Conservation (phyloP, 2,329 filamentous ascomycete species). For the Hypoxylon sp. region DNA sequence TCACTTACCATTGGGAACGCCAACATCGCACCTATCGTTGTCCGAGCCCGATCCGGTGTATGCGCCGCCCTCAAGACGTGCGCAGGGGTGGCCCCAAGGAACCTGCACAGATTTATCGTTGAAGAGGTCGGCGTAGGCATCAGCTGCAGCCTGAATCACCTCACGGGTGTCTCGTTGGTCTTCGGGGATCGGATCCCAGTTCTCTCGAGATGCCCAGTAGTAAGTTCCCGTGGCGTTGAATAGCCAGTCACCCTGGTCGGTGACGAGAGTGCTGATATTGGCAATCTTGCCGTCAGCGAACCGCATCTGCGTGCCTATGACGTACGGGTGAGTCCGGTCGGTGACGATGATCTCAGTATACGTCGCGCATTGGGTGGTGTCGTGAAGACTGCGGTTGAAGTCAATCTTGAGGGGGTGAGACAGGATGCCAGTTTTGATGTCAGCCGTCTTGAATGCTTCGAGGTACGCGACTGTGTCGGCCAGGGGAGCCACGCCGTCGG, state of each 20-base stretch:
- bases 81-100: slow-evolving; percentile 58
- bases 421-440: slow-evolving; percentile 53
- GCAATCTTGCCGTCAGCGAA: slow-evolving; percentile 49
- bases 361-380: slow-evolving; percentile 57
- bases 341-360: slow-evolving; percentile 58
- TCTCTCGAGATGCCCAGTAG: slow-evolving; percentile 55
- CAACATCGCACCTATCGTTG: slow-evolving; percentile 55
- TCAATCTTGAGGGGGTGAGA: slow-evolving; percentile 54
- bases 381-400: slow-evolving; percentile 57
- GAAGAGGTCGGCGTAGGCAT: slow-evolving; percentile 58
- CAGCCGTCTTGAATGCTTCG: slow-evolving; percentile 55
- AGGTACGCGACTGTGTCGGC: slow-evolving; percentile 50
- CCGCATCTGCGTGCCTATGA: slow-evolving; percentile 57
- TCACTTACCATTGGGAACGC: slow-evolving; percentile 54
- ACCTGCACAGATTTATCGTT: slow-evolving; percentile 56
- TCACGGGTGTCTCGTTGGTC: slow-evolving; percentile 54
- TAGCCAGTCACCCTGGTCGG: slow-evolving; percentile 57
- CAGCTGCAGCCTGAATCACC: slow-evolving; percentile 56
- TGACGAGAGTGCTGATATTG: slow-evolving; percentile 55
- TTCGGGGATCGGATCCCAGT: slow-evolving; percentile 55
- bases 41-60: slow-evolving; percentile 54
- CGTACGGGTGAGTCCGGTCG: slow-evolving; percentile 55
- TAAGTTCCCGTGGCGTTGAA: slow-evolving; percentile 57
- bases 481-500: slow-evolving; percentile 39
- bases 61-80: slow-evolving; percentile 56